A percentile compares a stretch with the other conserved stretches of the same genome.
These are phyloP conservation scores for Aspergillus pseudoterreus DNA, from an alignment of 2,329 filamentous ascomycete genomes.

Conservation along the genomic window DNA sequence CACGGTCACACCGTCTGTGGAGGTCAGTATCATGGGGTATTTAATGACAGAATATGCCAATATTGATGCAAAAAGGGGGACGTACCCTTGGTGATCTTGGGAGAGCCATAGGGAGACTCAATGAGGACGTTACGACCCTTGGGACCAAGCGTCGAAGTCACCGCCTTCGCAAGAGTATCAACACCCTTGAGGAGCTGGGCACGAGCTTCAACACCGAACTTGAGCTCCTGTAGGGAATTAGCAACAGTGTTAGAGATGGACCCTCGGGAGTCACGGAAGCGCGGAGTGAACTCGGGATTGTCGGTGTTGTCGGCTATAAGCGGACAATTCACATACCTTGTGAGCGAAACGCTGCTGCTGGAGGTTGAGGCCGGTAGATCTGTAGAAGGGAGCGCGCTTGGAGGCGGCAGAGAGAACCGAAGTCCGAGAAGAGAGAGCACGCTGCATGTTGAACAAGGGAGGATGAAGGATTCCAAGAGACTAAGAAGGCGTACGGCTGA, in stretches of 20 bases:
- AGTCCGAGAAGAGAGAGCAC: constrained; percentile 81
- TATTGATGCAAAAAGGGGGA: constrained; percentile 10
- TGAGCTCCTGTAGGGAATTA: constrained; percentile 68
- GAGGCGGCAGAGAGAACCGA: constrained; percentile 67
- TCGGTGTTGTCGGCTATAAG: neutral
- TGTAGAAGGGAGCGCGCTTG: constrained; percentile 55
- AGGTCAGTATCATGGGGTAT: constrained; percentile 18
- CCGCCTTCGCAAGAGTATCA: constrained; percentile 92
- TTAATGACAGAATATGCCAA: neutral
- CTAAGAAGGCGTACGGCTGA: constrained; percentile 19
- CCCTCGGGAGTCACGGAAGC: constrained; percentile 20
- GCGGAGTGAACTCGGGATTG: neutral
- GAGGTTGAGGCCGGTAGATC: constrained; percentile 63
- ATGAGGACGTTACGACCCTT: constrained; percentile 99
- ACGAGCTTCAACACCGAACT: constrained; percentile 94
- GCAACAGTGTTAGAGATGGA: constrained; percentile 17
- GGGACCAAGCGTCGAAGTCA: constrained; percentile 91
- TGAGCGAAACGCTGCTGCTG: constrained; percentile 96
- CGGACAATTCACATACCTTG: constrained; percentile 64
- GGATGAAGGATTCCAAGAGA: constrained; percentile 16
- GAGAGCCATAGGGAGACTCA: constrained; percentile 96
- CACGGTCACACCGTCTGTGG: constrained; percentile 77
- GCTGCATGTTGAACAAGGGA: constrained; percentile 71
- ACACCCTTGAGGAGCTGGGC: constrained; percentile 88
- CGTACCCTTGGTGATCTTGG: constrained; percentile 98